phyloP scores from a whole-genome alignment of 164 flowering plant species.

The Aristolochia contorta region DNA sequence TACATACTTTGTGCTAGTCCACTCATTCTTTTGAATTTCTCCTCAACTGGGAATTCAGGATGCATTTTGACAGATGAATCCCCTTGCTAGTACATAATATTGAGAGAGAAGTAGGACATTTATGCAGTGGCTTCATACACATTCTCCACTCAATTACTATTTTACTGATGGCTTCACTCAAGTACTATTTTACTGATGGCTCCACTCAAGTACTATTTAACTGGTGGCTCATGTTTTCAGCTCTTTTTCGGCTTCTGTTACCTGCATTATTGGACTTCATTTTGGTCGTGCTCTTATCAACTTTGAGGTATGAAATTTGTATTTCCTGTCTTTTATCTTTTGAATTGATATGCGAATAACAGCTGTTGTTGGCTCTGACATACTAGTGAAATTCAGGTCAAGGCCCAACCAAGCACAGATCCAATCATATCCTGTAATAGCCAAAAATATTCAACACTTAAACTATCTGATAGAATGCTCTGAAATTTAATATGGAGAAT shows the following conservation, averaged over 20 bases:
- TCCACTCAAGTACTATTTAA: slow-evolving; percentile 1
- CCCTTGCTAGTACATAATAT: too few species aligned
- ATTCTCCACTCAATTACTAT: not conserved
- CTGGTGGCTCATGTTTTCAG: slow-evolving; percentile 21
- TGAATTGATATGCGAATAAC: not conserved
- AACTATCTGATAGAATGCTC: too few species aligned
- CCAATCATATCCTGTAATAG: too few species aligned
- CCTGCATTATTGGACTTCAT: slow-evolving; percentile 66
- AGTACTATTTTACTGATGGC: slow-evolving; percentile 7
- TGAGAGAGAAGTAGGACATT: too few species aligned
- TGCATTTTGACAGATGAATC: too few species aligned
- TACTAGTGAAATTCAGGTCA: not conserved
- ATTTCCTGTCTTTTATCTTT: not conserved
- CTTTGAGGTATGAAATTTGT: slow-evolving; percentile 23
- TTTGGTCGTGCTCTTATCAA: slow-evolving; percentile 58
- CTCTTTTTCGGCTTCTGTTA: slow-evolving; percentile 48
- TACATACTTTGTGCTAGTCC: too few species aligned
- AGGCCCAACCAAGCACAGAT: not conserved
- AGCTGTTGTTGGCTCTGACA: too few species aligned
- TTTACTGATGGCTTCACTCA: slow-evolving; percentile 4
- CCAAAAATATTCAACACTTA: too few species aligned
- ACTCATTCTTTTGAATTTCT: too few species aligned
- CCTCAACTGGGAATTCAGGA: too few species aligned
- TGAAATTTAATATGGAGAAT: too few species aligned
- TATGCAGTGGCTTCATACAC: too few species aligned